A percentile compares a stretch with the other conserved stretches of the same genome.
Conservation (phyloP, 495 filamentous ascomycete species). For the Hapsidospora chrysogenum region DNA sequence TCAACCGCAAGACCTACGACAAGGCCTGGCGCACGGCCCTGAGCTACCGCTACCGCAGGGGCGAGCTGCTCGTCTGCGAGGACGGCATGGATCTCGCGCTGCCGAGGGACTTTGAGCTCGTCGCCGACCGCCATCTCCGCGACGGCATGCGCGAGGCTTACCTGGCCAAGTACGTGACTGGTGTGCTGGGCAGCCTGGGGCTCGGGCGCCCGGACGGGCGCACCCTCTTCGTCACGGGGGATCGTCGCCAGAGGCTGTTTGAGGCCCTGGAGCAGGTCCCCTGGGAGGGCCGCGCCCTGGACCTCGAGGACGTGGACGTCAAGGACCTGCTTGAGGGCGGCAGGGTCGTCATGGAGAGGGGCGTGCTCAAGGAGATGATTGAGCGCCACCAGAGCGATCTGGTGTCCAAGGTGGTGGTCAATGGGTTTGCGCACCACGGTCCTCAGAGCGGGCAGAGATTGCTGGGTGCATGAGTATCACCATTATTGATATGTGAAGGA, state of each 20-base stretch:
- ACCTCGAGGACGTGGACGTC: slow-evolving; percentile 67
- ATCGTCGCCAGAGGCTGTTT: slow-evolving; percentile 33
- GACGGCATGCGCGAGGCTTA: slow-evolving; percentile 23
- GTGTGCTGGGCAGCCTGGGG: slow-evolving; percentile 51
- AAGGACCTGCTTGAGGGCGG: slow-evolving; percentile 81
- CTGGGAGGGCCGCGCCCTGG: slow-evolving; percentile 50
- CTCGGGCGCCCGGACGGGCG: slow-evolving; percentile 56
- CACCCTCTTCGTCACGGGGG: slow-evolving; percentile 61
- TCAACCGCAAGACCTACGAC: slow-evolving; percentile 87
- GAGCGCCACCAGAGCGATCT: slow-evolving; percentile 63
- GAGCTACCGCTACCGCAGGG: slow-evolving; percentile 72
- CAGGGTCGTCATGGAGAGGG: slow-evolving; percentile 71
- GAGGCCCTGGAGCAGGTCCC: slow-evolving; percentile 39
- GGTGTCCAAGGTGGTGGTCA: slow-evolving; percentile 17
- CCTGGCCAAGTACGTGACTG: slow-evolving; percentile 39
- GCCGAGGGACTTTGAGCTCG: slow-evolving; percentile 22
- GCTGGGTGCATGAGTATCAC: background rate
- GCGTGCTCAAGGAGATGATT: slow-evolving; percentile 61
- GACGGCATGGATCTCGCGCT: slow-evolving; percentile 46
- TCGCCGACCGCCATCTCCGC: slow-evolving; percentile 9
- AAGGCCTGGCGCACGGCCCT: slow-evolving; percentile 90
- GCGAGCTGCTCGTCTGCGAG: slow-evolving; percentile 72
- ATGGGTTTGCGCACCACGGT: slow-evolving; percentile 8
- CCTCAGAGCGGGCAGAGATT: slow-evolving; percentile 1
- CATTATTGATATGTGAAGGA: too few species aligned